Evolutionary conservation across 2,329 filamentous ascomycete species (phyloP).

Genomic region (Epichloe sibirici): DNA sequence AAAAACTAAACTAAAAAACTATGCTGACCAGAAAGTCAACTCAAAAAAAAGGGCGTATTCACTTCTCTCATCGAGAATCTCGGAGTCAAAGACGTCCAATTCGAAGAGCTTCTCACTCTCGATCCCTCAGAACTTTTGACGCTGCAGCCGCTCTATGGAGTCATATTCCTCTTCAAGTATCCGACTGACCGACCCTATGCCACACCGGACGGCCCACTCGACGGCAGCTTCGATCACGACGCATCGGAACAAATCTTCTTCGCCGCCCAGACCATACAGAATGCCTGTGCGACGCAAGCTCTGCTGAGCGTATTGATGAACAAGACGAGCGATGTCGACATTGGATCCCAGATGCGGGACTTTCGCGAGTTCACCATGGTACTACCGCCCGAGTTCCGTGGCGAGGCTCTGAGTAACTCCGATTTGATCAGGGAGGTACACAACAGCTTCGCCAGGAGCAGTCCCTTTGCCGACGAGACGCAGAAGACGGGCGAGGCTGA

Average conservation of each 20-base stretch:
- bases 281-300: constrained; percentile 94
- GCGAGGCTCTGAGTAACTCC: constrained; percentile 49
- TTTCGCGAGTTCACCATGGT: constrained; percentile 84
- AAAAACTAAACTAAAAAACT: not conserved
- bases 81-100: constrained; percentile 87
- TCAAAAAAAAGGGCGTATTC: constrained; percentile 63
- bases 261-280: constrained; percentile 93
- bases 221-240: constrained; percentile 68
- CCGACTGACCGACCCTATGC: constrained; percentile 56
- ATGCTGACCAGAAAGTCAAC: not conserved
- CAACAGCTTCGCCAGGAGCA: constrained; percentile 81
- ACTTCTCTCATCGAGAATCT: constrained; percentile 88
- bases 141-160: constrained; percentile 74
- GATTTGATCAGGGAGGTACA: constrained; percentile 66
- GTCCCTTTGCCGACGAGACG: constrained; percentile 88
- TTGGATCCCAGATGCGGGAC: constrained; percentile 57
- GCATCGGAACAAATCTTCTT: constrained; percentile 79
- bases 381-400: constrained; percentile 61
- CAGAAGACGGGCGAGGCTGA: constrained; percentile 54
- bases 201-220: constrained; percentile 51
- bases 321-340: constrained; percentile 56
- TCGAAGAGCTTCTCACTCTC: constrained; percentile 87
- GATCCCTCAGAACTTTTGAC: constrained; percentile 62
- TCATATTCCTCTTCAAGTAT: constrained; percentile 99
- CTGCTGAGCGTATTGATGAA: constrained; percentile 87